A percentile compares a stretch with the other conserved stretches of the same genome.
Evolutionary conservation across 352 stramenopile species (phyloP).

Genomic region (Pythium scleroteichum): DNA sequence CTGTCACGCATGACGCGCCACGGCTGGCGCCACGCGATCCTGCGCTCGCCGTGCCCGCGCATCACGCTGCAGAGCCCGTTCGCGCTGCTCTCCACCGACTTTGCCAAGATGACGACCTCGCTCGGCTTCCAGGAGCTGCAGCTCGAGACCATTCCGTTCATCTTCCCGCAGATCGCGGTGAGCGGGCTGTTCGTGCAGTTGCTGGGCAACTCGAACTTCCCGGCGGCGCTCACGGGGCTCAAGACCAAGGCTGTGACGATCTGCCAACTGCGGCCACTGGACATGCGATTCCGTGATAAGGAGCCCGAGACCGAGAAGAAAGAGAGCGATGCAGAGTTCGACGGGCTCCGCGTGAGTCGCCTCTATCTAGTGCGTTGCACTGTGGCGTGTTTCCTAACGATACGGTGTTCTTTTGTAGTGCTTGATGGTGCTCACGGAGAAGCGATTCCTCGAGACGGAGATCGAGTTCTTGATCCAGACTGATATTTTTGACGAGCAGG

Average conservation of each 20-base stretch:
- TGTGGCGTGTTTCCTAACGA: no score
- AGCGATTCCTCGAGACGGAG: slow-evolving; percentile 65
- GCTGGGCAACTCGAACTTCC: slow-evolving; percentile 83
- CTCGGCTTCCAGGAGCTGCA: slow-evolving; percentile 62
- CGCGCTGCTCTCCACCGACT: slow-evolving; percentile 66
- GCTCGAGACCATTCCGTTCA: slow-evolving; percentile 73
- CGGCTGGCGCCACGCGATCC: slow-evolving; percentile 52
- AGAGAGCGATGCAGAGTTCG: slow-evolving; percentile 15
- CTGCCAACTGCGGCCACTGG: slow-evolving; percentile 62
- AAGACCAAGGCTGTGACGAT: slow-evolving; percentile 75
- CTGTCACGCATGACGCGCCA: slow-evolving; percentile 58
- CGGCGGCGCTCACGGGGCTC: slow-evolving; percentile 45
- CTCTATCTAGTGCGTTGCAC: slow-evolving; percentile 1
- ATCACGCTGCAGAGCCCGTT: slow-evolving; percentile 80
- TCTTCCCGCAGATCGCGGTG: slow-evolving; percentile 68
- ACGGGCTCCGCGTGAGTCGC: slow-evolving; percentile 38
- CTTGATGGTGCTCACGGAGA: slow-evolving; percentile 76
- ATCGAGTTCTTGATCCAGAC: slow-evolving; percentile 80
- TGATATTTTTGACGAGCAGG: slow-evolving; percentile 69
- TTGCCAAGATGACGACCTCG: slow-evolving; percentile 79
- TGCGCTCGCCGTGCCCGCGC: slow-evolving; percentile 63
- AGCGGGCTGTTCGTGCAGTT: slow-evolving; percentile 76
- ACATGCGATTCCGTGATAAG: slow-evolving; percentile 66
- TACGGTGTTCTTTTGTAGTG: slow-evolving; percentile 37
- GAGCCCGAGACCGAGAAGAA: not conserved